Evolutionary conservation across 208 protist species (phyloP), one percentile per base, ranked within the genome.

Genomic region (Leishmania lainsoni): DNA sequence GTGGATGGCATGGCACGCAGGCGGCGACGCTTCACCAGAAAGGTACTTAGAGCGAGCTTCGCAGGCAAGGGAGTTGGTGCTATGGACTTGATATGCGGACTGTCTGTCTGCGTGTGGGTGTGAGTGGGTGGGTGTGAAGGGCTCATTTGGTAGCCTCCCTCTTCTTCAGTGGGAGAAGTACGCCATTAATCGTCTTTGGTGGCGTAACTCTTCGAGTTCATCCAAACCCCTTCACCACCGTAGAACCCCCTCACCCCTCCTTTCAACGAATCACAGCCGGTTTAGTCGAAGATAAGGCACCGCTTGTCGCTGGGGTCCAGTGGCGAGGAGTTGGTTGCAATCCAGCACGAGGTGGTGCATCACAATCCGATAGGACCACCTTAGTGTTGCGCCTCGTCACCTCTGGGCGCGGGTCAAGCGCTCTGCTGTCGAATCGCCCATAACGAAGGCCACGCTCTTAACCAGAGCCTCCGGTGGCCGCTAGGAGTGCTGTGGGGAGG

Each of bases 321-420:
- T 1, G 80, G 83, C 39, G 92, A 72, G 77, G 92, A 94, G 74
- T 75, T 48, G 20, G 89, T 87, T 29, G 93, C 70, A 39, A 65
- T 94, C 76, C 69, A 93, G 85, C 80, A 96, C 93, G 58, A 87
- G 78, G 72, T 84, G 56, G 39, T 71, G 85, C 5, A 91, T 83
- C 69, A 91, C 81, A 74, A 75, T 75, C 72, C 92, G 84, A 51
- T 85, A 39, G 92, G 76, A 93, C 88, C 65, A 84, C 80, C 73
- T 78, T 78, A 52, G 61, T 92, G 74, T 93, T 93, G 87, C 94
- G 92, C 84, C 92, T 95, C 39, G 85, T 84, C 75, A 94, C 84
- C 80, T 94, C 90, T 39, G 1, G 17, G 84, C 89, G 35, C 75
- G 74, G 29, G 87, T 87, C 80, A 84, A 86, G 78, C 84, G 87